Base-by-base conservation (phyloP, 2,329 filamentous ascomycete genomes). In the Achaetomium macrosporum region DNA sequence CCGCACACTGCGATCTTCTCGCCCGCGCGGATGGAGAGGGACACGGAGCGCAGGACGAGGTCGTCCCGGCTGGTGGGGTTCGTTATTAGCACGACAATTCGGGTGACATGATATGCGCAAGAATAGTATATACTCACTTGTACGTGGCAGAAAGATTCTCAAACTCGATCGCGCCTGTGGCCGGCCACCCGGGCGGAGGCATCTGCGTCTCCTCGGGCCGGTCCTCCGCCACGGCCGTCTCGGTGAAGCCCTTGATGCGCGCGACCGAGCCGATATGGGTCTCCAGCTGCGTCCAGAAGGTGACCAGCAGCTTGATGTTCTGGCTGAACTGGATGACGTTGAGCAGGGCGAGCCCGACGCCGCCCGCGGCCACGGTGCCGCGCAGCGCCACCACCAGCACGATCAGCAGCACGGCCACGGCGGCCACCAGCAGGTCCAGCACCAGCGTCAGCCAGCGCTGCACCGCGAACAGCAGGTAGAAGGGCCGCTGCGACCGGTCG, bases 401-500 rank as follows among this genome's bases (percentile, higher is more conserved):
- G n/a, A 68, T 63, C 16, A 73, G 58, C 13, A 69, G 51, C 1
- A 67, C 60, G 1, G 70, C 71, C 2, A 73, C 50, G 5, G 61
- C 65, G 2, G 66, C 67, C 1, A 73, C 69, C 7, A 71, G 54
- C 10, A 74, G 57, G 41, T 71, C 65, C 7, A 73, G 60, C 0
- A 71, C 68, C 1, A 73, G 58, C 0, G 64, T 67, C 3, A 74
- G 64, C 80, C 81, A 84, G 35, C 77, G 71, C 61, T 84, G 82
- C 3, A 82, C 72, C 37, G 75, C 74, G 51, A 72, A 76, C 6
- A 83, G 69, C 0, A 82, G 69, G 58, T 84, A 84, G 46, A 76
- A 79, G 0, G 81, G 79, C 19, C 69, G 66, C 58, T 84, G 81
- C 0, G 79, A 80, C 6, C 65, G 65, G 54, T 83, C 76, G 1